These are phyloP conservation scores for Pleurotus sapidus DNA, from an alignment of 768 basidiomycete species.

Conservation along the genomic window DNA sequence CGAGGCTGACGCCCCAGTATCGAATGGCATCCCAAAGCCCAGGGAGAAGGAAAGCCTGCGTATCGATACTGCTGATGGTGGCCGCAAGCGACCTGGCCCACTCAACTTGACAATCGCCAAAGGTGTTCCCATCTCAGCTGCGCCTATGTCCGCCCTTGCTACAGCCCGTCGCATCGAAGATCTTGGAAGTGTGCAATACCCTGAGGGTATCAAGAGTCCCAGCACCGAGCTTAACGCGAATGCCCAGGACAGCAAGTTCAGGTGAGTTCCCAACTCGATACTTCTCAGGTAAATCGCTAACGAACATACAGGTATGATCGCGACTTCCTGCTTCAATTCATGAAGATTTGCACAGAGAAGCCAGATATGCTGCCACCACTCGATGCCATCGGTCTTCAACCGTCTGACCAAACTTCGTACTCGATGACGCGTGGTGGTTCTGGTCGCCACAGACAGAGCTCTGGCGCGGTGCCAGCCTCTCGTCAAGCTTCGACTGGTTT, in stretches of 20 bases:
- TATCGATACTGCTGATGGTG: constrained; percentile 54
- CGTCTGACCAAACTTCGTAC: constrained; percentile 52
- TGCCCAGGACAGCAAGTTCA: constrained; percentile 86
- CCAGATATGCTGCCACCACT: constrained; percentile 87
- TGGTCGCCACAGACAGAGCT: constrained; percentile 51
- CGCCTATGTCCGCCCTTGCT: constrained; percentile 66
- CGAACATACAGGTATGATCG: constrained; percentile 76
- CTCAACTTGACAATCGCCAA: constrained; percentile 64
- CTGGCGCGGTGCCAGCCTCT: constrained; percentile 33
- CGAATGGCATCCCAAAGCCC: constrained; percentile 35
- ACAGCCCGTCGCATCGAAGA: constrained; percentile 87
- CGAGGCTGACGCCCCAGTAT: constrained; percentile 15
- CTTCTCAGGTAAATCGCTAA: neutral
- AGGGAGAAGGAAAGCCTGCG: constrained; percentile 57
- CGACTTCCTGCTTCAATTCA: constrained; percentile 96
- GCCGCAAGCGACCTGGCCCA: constrained; percentile 63
- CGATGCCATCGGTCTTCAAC: constrained; percentile 89
- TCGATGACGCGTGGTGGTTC: constrained; percentile 61
- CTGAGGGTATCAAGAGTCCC: constrained; percentile 80
- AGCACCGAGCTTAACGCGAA: constrained; percentile 80
- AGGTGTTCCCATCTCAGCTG: constrained; percentile 34
- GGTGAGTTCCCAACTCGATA: constrained; percentile 36
- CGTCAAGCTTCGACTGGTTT: constrained; percentile 47
- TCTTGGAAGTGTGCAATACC: constrained; percentile 74
- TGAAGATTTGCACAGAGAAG: constrained; percentile 92